phyloP scores from a whole-genome alignment of 768 basidiomycete genomes.

The Lentinula detonsa region DNA sequence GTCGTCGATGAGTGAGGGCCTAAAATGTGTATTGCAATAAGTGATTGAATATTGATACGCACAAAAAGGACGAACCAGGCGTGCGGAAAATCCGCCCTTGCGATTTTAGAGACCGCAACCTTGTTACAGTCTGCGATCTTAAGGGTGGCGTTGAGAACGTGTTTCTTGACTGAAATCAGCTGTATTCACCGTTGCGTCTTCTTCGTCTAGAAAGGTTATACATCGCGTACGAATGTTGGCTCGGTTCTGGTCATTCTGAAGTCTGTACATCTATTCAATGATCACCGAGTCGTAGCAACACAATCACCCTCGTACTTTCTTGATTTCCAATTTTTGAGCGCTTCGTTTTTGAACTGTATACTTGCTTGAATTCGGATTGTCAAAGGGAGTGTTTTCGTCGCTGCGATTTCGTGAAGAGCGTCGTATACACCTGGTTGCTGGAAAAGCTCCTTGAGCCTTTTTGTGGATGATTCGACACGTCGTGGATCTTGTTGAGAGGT shows the following conservation, averaged over 20 bases:
- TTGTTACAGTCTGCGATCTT: slow-evolving; percentile 80
- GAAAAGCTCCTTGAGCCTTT: slow-evolving; percentile 62
- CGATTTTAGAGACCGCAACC: slow-evolving; percentile 68
- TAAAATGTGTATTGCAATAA: slow-evolving; percentile 16
- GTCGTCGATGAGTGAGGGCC: slow-evolving; percentile 54
- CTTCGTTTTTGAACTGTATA: slow-evolving; percentile 85
- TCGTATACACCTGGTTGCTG: slow-evolving; percentile 68
- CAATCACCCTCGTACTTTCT: slow-evolving; percentile 47
- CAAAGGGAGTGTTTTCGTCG: slow-evolving; percentile 51
- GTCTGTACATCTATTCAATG: slow-evolving; percentile 30
- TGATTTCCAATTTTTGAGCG: slow-evolving; percentile 69
- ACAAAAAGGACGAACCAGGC: slow-evolving; percentile 47
- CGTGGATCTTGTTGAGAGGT: slow-evolving; percentile 62
- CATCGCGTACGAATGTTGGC: slow-evolving; percentile 57
- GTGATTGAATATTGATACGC: not conserved
- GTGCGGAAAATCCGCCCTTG: slow-evolving; percentile 69
- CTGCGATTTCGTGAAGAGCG: slow-evolving; percentile 68
- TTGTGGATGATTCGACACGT: slow-evolving; percentile 41
- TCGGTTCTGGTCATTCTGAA: slow-evolving; percentile 65
- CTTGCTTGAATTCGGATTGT: slow-evolving; percentile 74
- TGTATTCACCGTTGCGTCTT: slow-evolving; percentile 63
- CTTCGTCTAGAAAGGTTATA: slow-evolving; percentile 65
- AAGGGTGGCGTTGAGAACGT: not conserved
- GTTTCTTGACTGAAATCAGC: not conserved
- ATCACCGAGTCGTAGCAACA: slow-evolving; percentile 5